Percentiles rank a stretch among this genome's conserved stretches.
Conservation (phyloP, 345 rosid genomes). For the Acer campestre region DNA sequence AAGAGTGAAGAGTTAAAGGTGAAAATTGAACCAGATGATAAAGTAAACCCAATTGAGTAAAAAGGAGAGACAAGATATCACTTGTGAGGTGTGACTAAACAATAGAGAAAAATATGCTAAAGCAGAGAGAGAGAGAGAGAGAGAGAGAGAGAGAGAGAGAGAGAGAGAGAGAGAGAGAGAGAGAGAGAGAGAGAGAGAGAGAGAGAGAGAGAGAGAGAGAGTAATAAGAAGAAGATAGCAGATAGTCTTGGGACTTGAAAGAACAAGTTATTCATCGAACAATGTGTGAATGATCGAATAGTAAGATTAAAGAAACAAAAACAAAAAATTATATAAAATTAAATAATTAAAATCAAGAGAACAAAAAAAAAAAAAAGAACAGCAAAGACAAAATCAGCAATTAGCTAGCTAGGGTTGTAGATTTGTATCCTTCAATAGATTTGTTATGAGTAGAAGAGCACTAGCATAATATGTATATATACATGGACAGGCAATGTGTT, state of each 20-base stretch:
- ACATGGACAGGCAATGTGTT: neutral
- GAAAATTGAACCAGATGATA: slow-evolving; percentile 17
- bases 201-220: slow-evolving; percentile 25
- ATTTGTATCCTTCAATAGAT: slow-evolving; percentile 37
- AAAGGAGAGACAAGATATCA: slow-evolving; percentile 49
- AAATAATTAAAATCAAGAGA: no score
- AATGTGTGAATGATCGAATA: slow-evolving; percentile 23
- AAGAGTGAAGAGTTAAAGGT: slow-evolving; percentile 7
- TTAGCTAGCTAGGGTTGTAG: slow-evolving; percentile 52
- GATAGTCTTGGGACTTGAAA: slow-evolving; percentile 61
- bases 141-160: slow-evolving; percentile 27
- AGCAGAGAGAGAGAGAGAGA: slow-evolving; percentile 30
- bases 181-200: slow-evolving; percentile 30
- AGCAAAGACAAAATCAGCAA: slow-evolving; percentile 43
- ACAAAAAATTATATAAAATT: no score
- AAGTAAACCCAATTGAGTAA: slow-evolving; percentile 37
- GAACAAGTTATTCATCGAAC: slow-evolving; percentile 36
- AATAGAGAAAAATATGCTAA: slow-evolving; percentile 38
- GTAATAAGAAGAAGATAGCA: slow-evolving; percentile 24
- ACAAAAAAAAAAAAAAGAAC: no score
- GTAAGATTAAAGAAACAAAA: slow-evolving; percentile 13
- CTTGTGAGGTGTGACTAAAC: slow-evolving; percentile 50
- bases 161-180: slow-evolving; percentile 21
- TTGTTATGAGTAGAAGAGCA: no score
- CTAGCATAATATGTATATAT: no score